Evolutionary conservation across 306 rosid species (phyloP), one percentile per base, ranked within the genome.

Genomic region (Malus orientalis): DNA sequence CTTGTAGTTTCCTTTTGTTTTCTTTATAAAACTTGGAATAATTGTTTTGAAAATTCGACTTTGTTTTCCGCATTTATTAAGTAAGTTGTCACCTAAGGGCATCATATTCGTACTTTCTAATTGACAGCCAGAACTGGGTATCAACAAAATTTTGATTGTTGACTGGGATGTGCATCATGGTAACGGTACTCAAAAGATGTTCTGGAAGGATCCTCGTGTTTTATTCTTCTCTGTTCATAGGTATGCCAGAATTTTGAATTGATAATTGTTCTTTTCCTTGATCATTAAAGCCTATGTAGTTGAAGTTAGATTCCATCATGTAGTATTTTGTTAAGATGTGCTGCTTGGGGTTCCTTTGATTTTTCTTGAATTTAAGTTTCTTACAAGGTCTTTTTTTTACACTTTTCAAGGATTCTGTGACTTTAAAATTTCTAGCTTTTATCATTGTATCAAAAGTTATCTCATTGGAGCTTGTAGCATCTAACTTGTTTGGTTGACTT

Each of bases 111-210:
- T 85, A 25, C 47, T 42, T 62, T 80, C 62, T 85, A 71, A 69
- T 76, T 76, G 78, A 82, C 97, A 95, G 99, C 96, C 90, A 60
- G 96, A 92, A 70, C 61, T 90, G 81, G 96, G 92, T 5, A 81
- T 92, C 23, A 88, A 89, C 62, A 91, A 88, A 74, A 85, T 95
- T 69, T 79, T 95, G 78, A 88, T 95, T 22, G 99, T 95, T 82
- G 99, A 95, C 83, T 95, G 99, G 99, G 99, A 95, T 45, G 93
- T 95, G 14, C 99, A 95, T 87, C 99, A 95, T 75, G 99, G 99
- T 69, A 95, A 95, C 79, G 99, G 92, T 65, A 95, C 99, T 19
- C 99, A 92, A 80, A 95, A 95, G 82, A 86, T 82, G 93, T 95
- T 95, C 77, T 92, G 89, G 93, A 78, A 77, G 62, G 97, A 95